Conservation (phyloP, 1,284 basidiomycete genomes). For the Tausonia pullulans region DNA sequence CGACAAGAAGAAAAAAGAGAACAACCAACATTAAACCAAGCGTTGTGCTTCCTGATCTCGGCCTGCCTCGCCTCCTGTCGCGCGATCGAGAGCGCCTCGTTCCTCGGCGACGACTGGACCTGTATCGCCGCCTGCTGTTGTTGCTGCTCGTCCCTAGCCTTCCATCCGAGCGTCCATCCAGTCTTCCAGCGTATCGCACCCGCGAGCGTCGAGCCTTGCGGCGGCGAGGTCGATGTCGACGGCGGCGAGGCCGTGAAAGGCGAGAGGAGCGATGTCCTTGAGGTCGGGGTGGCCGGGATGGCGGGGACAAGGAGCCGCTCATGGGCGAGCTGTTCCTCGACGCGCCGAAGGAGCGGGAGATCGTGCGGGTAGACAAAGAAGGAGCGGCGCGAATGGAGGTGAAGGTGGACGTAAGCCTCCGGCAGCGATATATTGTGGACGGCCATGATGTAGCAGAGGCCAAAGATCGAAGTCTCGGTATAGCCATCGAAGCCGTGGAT, state of each 20-base stretch:
- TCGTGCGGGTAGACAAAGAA: slow-evolving; percentile 91
- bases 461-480: slow-evolving; percentile 83
- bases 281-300: neutral
- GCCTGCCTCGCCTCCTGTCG: slow-evolving; percentile 21
- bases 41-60: slow-evolving; percentile 19
- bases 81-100: neutral
- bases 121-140: neutral
- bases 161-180: slow-evolving; percentile 26
- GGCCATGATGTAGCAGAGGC: slow-evolving; percentile 79
- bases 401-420: slow-evolving; percentile 67
- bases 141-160: neutral
- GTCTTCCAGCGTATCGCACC: neutral
- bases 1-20: slow-evolving; percentile 17
- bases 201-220: no score
- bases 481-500: slow-evolving; percentile 39
- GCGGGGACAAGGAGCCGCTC: neutral
- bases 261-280: neutral
- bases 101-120: neutral
- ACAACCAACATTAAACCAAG: slow-evolving; percentile 17
- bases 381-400: slow-evolving; percentile 45
- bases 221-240: no score
- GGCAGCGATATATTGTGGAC: slow-evolving; percentile 55
- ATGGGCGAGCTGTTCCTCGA: slow-evolving; percentile 49
- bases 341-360: slow-evolving; percentile 57
- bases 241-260: no score